Percentiles rank a stretch among this genome's conserved stretches.
Evolutionary conservation across 257 asterid genomes (phyloP).

Genomic region (Nicotiana attenuata): DNA sequence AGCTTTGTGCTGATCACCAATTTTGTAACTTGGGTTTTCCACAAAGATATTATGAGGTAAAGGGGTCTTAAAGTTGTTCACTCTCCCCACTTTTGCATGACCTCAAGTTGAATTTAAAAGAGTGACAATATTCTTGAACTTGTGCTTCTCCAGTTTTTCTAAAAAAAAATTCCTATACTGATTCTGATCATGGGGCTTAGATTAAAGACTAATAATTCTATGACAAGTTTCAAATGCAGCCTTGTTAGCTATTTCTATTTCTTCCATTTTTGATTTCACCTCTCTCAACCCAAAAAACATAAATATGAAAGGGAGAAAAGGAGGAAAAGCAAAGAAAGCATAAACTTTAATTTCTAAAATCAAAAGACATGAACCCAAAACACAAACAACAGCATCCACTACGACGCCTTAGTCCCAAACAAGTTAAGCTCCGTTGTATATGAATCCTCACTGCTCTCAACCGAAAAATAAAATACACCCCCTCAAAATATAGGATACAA

Average conservation of each 20-base stretch:
- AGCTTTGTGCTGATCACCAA: no score
- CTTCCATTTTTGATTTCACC: conserved; percentile 53
- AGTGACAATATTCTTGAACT: conserved; percentile 67
- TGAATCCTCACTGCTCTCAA: no score
- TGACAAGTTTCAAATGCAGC: conserved; percentile 78
- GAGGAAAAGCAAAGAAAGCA: no score
- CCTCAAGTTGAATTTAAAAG: conserved; percentile 60
- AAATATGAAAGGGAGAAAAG: not conserved
- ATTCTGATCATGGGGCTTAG: conserved; percentile 49
- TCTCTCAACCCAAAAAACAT: not conserved
- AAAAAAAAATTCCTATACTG: conserved; percentile 31
- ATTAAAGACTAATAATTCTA: conserved; percentile 52
- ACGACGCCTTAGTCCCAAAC: no score
- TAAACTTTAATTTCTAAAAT: conserved; percentile 33
- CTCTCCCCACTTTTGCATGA: conserved; percentile 75
- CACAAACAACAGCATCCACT: not conserved
- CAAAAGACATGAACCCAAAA: not conserved
- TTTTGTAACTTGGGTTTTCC: no score
- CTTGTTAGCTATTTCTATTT: conserved; percentile 61
- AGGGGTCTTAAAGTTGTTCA: conserved; percentile 36
- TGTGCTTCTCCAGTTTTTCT: conserved; percentile 61
- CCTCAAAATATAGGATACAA: no score
- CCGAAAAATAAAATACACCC: no score
- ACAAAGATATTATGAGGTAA: conserved; percentile 49
- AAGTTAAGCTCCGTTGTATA: no score